Conservation (phyloP, 352 stramenopile species). For the Thalassiosira mediterranea region DNA sequence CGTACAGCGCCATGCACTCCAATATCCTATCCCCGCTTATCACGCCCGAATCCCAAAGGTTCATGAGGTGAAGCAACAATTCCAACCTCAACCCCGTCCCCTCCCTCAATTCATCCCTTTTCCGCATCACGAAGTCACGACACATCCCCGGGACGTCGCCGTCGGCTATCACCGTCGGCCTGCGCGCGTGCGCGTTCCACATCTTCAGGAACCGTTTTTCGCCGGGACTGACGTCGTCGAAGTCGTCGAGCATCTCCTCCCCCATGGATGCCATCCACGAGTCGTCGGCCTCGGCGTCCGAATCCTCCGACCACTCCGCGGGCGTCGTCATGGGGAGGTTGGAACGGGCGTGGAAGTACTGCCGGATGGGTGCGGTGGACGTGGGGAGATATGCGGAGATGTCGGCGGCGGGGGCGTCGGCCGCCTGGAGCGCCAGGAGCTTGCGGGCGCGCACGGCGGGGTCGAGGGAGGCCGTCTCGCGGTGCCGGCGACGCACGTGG, state of each 20-base stretch:
- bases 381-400: slow-evolving; percentile 29
- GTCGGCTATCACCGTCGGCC: slow-evolving; percentile 51
- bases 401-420: slow-evolving; percentile 17
- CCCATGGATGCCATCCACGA: slow-evolving; percentile 39
- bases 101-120: slow-evolving; percentile 35
- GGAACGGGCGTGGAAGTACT: slow-evolving; percentile 51
- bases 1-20: slow-evolving; percentile 32
- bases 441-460: slow-evolving; percentile 8
- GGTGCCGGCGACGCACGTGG: slow-evolving; percentile 15
- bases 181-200: slow-evolving; percentile 62
- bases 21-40: slow-evolving; percentile 35
- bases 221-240: slow-evolving; percentile 56
- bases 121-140: slow-evolving; percentile 39
- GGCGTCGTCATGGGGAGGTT: slow-evolving; percentile 40
- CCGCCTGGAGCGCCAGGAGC: slow-evolving; percentile 24
- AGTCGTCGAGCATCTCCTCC: slow-evolving; percentile 55
- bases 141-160: slow-evolving; percentile 43
- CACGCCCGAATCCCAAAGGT: slow-evolving; percentile 59
- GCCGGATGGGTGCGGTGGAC: slow-evolving; percentile 40
- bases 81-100: slow-evolving; percentile 35
- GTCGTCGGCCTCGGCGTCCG: slow-evolving; percentile 41
- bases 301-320: slow-evolving; percentile 32
- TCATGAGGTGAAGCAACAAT: slow-evolving; percentile 61
- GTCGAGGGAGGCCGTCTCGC: slow-evolving; percentile 18
- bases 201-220: slow-evolving; percentile 67